Conservation (phyloP, 1,139 yeast species). For the Candida gigantensis region DNA sequence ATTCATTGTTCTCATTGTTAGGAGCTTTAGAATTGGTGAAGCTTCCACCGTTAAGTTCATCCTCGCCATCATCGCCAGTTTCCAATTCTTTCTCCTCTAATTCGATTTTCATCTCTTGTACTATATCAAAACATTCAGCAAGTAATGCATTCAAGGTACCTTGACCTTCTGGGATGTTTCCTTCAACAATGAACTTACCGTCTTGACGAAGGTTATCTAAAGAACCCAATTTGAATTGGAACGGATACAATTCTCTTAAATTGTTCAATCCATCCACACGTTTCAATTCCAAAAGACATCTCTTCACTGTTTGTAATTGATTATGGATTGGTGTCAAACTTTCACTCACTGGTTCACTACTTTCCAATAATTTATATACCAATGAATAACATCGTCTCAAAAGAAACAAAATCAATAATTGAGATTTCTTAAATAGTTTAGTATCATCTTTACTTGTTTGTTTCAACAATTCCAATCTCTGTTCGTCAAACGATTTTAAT, state of each 20-base stretch:
- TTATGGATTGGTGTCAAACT: conserved; percentile 91
- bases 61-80: conserved; percentile 20
- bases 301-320: conserved; percentile 85
- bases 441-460: conserved; percentile 7
- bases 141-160: conserved; percentile 86
- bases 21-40: conserved; percentile 15
- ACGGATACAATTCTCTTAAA: conserved; percentile 88
- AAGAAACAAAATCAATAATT: conserved; percentile 71
- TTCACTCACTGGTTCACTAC: conserved; percentile 93
- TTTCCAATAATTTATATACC: conserved; percentile 82
- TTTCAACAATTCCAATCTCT: conserved; percentile 45
- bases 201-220: conserved; percentile 83
- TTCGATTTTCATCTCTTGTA: conserved; percentile 87
- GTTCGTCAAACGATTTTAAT: conserved; percentile 70
- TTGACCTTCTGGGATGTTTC: conserved; percentile 94
- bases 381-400: conserved; percentile 88
- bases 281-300: conserved; percentile 85
- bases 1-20: conserved; percentile 27
- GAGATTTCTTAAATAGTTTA: conserved; percentile 37
- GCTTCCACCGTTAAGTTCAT: conserved; percentile 16
- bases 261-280: conserved; percentile 89
- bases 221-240: conserved; percentile 89
- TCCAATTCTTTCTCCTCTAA: conserved; percentile 66
- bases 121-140: conserved; percentile 92
- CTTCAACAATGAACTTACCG: conserved; percentile 87